Evolutionary conservation across 2,329 filamentous ascomycete genomes (phyloP).

Genomic region (Exophiala xenobiotica): DNA sequence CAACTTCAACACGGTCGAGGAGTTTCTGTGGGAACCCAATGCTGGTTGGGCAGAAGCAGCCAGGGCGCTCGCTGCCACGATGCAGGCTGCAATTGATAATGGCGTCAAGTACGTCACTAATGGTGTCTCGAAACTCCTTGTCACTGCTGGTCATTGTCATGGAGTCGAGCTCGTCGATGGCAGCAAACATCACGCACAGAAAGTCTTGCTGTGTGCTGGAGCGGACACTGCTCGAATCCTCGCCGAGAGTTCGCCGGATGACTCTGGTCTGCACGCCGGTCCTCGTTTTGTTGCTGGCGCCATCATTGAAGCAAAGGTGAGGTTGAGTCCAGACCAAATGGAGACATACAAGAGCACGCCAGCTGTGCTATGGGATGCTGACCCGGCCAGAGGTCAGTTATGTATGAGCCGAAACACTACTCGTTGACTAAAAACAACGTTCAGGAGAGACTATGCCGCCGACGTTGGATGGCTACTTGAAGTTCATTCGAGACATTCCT

Average conservation of each 20-base stretch:
- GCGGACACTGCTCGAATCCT: neutral
- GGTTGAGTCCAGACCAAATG: conserved; percentile 56
- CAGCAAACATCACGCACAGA: conserved; percentile 48
- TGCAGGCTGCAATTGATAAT: conserved; percentile 42
- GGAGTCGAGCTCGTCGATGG: conserved; percentile 49
- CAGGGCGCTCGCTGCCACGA: conserved; percentile 44
- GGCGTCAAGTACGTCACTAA: conserved; percentile 48
- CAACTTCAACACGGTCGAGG: conserved; percentile 38
- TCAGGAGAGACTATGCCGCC: conserved; percentile 49
- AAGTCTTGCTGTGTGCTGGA: conserved; percentile 46
- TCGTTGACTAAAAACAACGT: conserved; percentile 35
- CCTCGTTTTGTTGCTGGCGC: neutral
- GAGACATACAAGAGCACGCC: conserved; percentile 49
- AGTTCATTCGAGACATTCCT: conserved; percentile 61
- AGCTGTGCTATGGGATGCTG: conserved; percentile 25
- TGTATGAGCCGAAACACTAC: neutral
- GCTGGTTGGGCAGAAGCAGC: conserved; percentile 55
- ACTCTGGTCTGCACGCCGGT: neutral
- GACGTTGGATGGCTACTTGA: conserved; percentile 52
- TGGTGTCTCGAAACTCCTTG: conserved; percentile 46
- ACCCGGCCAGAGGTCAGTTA: neutral
- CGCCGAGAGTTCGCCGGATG: neutral
- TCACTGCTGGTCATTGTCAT: neutral
- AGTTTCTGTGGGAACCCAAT: conserved; percentile 49
- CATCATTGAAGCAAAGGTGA: conserved; percentile 46